These are phyloP conservation scores for Antrodiella citrinella DNA, from an alignment of 768 basidiomycete species.

Conservation along the genomic window DNA sequence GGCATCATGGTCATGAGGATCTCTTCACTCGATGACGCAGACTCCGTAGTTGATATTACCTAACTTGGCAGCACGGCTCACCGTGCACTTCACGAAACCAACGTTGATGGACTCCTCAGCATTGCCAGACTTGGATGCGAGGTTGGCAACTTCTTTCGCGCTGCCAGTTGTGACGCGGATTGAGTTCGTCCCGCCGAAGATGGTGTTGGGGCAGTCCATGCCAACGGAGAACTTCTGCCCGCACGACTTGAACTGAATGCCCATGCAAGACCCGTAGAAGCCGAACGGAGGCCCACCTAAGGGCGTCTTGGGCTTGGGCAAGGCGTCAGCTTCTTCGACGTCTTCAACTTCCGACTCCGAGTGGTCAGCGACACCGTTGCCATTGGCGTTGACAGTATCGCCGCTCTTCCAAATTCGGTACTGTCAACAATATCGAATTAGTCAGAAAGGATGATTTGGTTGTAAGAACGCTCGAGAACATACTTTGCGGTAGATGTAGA, in stretches of 20 bases:
- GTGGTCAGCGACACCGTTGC: not conserved
- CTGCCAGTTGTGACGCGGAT: slow-evolving; percentile 2
- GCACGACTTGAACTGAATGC: not conserved
- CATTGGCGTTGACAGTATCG: not conserved
- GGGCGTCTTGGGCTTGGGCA: not conserved
- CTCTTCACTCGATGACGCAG: not conserved
- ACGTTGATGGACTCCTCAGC: not conserved
- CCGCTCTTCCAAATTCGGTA: not conserved
- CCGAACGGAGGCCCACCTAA: not conserved
- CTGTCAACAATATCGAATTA: not conserved
- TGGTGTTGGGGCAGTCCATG: not conserved
- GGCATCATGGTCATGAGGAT: too few species aligned
- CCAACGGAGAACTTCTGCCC: not conserved
- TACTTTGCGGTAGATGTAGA: slow-evolving; percentile 2
- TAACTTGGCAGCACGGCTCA: not conserved
- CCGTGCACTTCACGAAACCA: not conserved
- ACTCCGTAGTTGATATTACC: slow-evolving; percentile 1
- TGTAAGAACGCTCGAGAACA: too few species aligned
- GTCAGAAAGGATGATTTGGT: not conserved
- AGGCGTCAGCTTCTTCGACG: not conserved
- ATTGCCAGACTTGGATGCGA: not conserved
- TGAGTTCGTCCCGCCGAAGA: not conserved
- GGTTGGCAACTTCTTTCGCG: not conserved
- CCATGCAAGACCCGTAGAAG: not conserved
- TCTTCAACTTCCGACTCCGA: not conserved